These are phyloP conservation scores for Aeschynomene evenia DNA, from an alignment of 306 rosid species.

Conservation along the genomic window DNA sequence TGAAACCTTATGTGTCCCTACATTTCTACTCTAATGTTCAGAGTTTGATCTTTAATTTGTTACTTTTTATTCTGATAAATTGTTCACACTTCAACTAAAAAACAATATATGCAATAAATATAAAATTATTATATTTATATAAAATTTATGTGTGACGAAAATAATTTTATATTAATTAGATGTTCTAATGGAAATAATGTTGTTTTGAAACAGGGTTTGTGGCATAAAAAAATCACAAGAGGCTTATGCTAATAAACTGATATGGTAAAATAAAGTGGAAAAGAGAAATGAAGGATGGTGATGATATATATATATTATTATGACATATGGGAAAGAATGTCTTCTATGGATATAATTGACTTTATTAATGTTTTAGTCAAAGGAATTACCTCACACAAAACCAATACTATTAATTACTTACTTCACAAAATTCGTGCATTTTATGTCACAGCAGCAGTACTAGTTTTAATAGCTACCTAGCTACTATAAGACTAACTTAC, in stretches of 20 bases:
- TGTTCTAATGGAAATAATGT: background rate
- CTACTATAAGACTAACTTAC: background rate
- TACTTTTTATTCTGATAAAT: too few species aligned
- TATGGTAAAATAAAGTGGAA: background rate
- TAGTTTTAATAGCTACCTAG: conserved; percentile 9
- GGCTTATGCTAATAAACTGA: too few species aligned
- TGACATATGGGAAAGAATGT: background rate
- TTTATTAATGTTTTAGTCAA: background rate
- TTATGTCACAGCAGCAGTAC: background rate
- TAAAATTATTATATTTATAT: too few species aligned
- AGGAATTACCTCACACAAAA: background rate
- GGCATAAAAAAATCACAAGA: background rate
- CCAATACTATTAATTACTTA: background rate
- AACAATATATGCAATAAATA: too few species aligned
- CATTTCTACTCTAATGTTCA: too few species aligned
- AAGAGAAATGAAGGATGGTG: background rate
- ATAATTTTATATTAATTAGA: too few species aligned
- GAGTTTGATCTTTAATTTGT: too few species aligned
- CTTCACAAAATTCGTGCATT: background rate
- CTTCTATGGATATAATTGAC: background rate
- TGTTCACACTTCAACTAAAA: too few species aligned
- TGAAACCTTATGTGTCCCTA: background rate
- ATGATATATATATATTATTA: background rate
- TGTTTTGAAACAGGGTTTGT: background rate
- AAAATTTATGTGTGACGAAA: too few species aligned